Conservation (phyloP, 1,284 basidiomycete genomes). For the Pulveroboletus sp. region DNA sequence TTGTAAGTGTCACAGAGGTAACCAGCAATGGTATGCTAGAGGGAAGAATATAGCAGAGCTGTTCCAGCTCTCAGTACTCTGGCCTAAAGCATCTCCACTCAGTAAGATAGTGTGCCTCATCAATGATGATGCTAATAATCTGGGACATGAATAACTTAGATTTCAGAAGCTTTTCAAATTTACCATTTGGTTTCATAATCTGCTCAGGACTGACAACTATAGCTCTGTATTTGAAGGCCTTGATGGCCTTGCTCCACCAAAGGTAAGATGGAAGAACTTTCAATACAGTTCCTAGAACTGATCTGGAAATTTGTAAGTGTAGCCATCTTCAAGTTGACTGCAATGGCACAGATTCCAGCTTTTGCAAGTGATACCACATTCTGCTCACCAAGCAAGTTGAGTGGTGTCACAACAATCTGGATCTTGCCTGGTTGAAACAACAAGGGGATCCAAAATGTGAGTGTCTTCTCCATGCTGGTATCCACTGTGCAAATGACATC, state of each 20-base stretch:
- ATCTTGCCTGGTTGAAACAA: background rate
- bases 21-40: background rate
- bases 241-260: constrained; percentile 3
- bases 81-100: constrained; percentile 8
- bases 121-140: constrained; percentile 11
- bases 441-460: background rate
- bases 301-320: too few relatives aligned
- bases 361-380: too few relatives aligned
- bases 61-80: constrained; percentile 11
- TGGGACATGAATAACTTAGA: background rate
- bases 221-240: background rate
- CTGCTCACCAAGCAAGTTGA: too few relatives aligned
- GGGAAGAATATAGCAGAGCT: background rate
- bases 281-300: too few relatives aligned
- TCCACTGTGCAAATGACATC: background rate
- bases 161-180: background rate
- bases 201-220: constrained; percentile 13
- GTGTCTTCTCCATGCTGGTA: background rate
- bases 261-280: too few relatives aligned
- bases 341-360: too few relatives aligned
- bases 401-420: too few relatives aligned
- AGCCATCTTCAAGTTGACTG: too few relatives aligned
- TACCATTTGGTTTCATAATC: constrained; percentile 7
- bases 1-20: background rate
- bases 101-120: constrained; percentile 13